phyloP scores from a whole-genome alignment of 2,329 filamentous ascomycete species.

The Alternaria gaisen region DNA sequence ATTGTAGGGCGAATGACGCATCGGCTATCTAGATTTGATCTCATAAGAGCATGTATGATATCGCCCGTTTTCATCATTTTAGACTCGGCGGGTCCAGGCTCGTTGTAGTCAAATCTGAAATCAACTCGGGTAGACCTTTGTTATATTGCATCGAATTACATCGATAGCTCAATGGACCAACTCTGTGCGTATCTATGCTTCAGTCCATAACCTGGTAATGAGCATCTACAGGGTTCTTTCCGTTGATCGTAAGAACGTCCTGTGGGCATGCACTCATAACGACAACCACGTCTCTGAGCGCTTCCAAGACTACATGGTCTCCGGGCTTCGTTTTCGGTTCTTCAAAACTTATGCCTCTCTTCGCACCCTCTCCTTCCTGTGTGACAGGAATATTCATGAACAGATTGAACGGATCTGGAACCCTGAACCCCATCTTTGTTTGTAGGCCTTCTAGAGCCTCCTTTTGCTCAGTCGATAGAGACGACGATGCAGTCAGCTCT shows the following conservation, averaged over 20 bases:
- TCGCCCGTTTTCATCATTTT: constrained; percentile 28
- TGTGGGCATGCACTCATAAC: constrained; percentile 60
- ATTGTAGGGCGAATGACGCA: not conserved
- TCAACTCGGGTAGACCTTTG: not conserved
- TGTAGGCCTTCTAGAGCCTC: constrained; percentile 34
- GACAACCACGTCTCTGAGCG: constrained; percentile 57
- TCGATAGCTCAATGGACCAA: not conserved
- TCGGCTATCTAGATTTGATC: constrained; percentile 11
- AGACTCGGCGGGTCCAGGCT: constrained; percentile 27
- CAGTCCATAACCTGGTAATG: constrained; percentile 50
- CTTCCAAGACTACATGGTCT: constrained; percentile 56
- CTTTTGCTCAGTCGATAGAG: constrained; percentile 21
- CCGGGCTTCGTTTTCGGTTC: constrained; percentile 52
- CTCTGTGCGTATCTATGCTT: not conserved
- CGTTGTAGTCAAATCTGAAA: not conserved
- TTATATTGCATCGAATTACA: not conserved
- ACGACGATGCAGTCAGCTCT: constrained; percentile 22
- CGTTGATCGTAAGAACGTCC: constrained; percentile 56
- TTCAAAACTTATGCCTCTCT: constrained; percentile 51
- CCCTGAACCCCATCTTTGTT: constrained; percentile 34
- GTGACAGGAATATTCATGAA: constrained; percentile 58
- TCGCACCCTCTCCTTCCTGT: constrained; percentile 50
- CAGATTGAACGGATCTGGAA: constrained; percentile 49
- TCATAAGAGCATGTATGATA: constrained; percentile 22
- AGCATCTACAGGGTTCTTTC: constrained; percentile 54